A percentile compares a stretch with the other conserved stretches of the same genome.
Conservation (phyloP, 2,329 filamentous ascomycete species). For the Colletotrichum sp. region DNA sequence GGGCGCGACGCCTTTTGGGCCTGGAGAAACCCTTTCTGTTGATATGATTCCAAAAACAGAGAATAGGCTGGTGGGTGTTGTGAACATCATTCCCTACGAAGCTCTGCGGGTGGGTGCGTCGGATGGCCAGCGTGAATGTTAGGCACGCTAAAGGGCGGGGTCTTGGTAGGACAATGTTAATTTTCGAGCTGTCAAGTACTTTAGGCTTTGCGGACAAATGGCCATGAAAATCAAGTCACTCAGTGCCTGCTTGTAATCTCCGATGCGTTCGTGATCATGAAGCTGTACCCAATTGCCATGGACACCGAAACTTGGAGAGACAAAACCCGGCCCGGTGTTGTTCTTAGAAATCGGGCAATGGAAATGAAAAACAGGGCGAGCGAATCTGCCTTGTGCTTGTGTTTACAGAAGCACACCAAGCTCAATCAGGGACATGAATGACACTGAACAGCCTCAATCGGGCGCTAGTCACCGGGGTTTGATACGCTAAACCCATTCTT, state of each 20-base stretch:
- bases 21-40: not conserved
- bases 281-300: not conserved
- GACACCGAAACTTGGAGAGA: not conserved
- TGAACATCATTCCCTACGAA: not conserved
- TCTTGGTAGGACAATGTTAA: not conserved
- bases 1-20: not conserved
- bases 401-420: not conserved
- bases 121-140: not conserved
- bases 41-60: not conserved
- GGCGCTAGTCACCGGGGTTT: not conserved
- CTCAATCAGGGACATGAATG: not conserved
- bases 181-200: not conserved
- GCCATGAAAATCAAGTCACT: not conserved
- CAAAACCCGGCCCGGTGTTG: not conserved
- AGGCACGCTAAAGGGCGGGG: not conserved
- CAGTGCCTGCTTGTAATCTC: not conserved
- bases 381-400: not conserved
- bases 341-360: not conserved
- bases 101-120: not conserved
- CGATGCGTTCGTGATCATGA: not conserved
- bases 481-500: not conserved
- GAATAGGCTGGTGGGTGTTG: conserved; percentile 5
- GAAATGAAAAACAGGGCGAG: not conserved
- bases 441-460: not conserved
- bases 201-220: not conserved